phyloP scores from a whole-genome alignment of 352 stramenopile species.

The Globisporangium megalacanthum region DNA sequence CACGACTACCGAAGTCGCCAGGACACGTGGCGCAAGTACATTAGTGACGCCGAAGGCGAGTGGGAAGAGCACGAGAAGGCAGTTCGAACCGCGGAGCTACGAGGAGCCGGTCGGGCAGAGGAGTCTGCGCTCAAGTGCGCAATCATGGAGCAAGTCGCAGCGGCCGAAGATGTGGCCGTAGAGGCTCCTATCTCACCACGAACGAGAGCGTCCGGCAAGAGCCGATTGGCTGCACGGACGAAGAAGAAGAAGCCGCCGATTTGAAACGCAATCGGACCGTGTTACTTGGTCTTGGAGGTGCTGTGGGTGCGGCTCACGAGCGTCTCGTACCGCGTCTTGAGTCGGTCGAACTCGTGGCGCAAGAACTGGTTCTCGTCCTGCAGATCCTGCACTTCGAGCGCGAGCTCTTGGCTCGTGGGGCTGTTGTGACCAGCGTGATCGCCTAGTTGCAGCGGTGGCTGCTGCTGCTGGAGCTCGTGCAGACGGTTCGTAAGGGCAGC shows the following conservation, averaged over 20 bases:
- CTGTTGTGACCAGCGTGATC: neutral
- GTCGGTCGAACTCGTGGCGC: conserved; percentile 56
- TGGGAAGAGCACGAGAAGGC: conserved; percentile 11
- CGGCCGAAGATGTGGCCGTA: neutral
- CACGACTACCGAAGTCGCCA: conserved; percentile 20
- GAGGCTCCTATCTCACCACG: neutral
- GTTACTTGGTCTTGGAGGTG: conserved; percentile 3
- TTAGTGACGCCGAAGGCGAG: conserved; percentile 6
- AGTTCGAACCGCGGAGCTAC: conserved; percentile 10
- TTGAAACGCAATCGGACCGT: neutral
- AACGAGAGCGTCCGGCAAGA: neutral
- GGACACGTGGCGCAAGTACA: conserved; percentile 2
- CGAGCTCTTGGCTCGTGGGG: conserved; percentile 10
- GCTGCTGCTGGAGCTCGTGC: conserved; percentile 14
- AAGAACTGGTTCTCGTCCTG: conserved; percentile 67
- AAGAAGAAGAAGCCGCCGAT: neutral
- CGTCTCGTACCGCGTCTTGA: conserved; percentile 59
- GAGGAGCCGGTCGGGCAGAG: conserved; percentile 18
- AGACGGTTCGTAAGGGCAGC: conserved; percentile 35
- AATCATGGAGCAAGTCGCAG: conserved; percentile 41
- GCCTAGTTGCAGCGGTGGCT: conserved; percentile 2
- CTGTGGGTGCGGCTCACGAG: conserved; percentile 15
- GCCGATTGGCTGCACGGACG: neutral
- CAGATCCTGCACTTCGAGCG: conserved; percentile 42
- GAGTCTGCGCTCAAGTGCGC: conserved; percentile 29